These are phyloP conservation scores for Lagenidium giganteum DNA, from an alignment of 352 stramenopile genomes.

Conservation along the genomic window DNA sequence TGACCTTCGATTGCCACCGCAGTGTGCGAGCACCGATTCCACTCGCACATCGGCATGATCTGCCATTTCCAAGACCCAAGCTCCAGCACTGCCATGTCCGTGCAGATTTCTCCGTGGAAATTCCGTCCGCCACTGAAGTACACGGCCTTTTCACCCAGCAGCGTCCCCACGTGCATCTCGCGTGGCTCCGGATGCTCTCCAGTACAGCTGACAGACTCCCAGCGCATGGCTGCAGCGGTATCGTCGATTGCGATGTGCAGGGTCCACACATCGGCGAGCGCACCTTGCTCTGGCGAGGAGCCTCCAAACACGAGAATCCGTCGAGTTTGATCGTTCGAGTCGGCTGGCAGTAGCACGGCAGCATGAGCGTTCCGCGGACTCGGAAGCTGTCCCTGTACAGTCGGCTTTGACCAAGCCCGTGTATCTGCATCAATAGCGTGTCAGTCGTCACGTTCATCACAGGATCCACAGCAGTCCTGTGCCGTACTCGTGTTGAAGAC, in stretches of 20 bases:
- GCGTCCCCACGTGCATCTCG: constrained; percentile 40
- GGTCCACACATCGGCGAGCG: constrained; percentile 51
- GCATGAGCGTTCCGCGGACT: constrained; percentile 50
- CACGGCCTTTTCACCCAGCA: constrained; percentile 14
- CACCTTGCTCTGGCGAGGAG: constrained; percentile 46
- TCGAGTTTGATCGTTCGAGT: too few relatives aligned
- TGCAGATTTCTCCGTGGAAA: constrained; percentile 43
- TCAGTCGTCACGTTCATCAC: not conserved
- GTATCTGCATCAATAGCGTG: constrained; percentile 12
- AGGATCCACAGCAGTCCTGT: not conserved
- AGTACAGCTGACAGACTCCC: constrained; percentile 21
- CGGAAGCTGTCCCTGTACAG: constrained; percentile 29
- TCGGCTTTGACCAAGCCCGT: constrained; percentile 22
- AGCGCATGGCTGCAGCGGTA: constrained; percentile 11
- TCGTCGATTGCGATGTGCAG: constrained; percentile 26
- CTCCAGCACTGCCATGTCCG: constrained; percentile 47
- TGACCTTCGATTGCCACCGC: constrained; percentile 19
- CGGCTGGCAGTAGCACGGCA: constrained; percentile 27
- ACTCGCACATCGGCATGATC: constrained; percentile 45
- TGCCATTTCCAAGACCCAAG: constrained; percentile 36
- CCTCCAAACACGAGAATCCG: constrained; percentile 55
- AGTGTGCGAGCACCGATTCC: constrained; percentile 44
- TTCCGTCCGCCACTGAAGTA: constrained; percentile 51
- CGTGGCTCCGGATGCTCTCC: constrained; percentile 31
- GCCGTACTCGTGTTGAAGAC: constrained; percentile 39